A percentile compares a stretch with the other conserved stretches of the same genome.
These are phyloP conservation scores for Candida krabiensis DNA, from an alignment of 805 yeast genomes.

Conservation along the genomic window DNA sequence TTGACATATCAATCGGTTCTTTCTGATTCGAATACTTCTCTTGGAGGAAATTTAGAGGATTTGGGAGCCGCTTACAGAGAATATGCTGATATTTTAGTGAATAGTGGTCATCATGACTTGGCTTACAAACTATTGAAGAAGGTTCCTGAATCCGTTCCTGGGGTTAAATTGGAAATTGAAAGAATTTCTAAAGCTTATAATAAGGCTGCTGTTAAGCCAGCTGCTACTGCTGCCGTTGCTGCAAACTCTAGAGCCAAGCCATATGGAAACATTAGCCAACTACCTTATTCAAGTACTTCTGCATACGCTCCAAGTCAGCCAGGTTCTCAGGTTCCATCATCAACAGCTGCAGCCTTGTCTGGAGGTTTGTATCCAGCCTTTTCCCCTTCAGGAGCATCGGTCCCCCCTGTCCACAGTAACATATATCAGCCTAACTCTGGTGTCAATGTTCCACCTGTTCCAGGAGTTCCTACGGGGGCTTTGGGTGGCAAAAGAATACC, in stretches of 20 bases:
- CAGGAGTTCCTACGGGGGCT: conserved; percentile 19
- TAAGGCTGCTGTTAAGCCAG: conserved; percentile 17
- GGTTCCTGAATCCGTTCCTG: conserved; percentile 73
- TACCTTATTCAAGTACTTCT: conserved; percentile 5
- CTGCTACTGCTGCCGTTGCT: conserved; percentile 22
- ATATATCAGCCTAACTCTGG: not conserved
- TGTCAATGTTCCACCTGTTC: too few species aligned
- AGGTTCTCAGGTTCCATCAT: conserved; percentile 3
- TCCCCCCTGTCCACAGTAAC: conserved; percentile 2
- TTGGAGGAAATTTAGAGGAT: conserved; percentile 46
- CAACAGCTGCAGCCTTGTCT: conserved; percentile 9
- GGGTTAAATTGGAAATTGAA: conserved; percentile 70
- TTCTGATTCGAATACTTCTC: conserved; percentile 34
- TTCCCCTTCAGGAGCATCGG: conserved; percentile 2
- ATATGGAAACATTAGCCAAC: not conserved
- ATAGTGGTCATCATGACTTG: conserved; percentile 79
- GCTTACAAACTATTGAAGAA: conserved; percentile 69
- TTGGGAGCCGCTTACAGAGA: conserved; percentile 70
- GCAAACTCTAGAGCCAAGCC: conserved; percentile 13
- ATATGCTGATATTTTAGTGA: conserved; percentile 75
- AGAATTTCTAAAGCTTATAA: conserved; percentile 68
- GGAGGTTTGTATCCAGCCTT: conserved; percentile 1
- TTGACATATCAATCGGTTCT: conserved; percentile 65
- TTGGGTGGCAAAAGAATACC: conserved; percentile 5
- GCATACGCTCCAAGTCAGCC: conserved; percentile 10